Percentiles rank a stretch among this genome's conserved stretches.
These are phyloP conservation scores for Picea mariana DNA, from an alignment of 83 land plant species.

Conservation along the genomic window DNA sequence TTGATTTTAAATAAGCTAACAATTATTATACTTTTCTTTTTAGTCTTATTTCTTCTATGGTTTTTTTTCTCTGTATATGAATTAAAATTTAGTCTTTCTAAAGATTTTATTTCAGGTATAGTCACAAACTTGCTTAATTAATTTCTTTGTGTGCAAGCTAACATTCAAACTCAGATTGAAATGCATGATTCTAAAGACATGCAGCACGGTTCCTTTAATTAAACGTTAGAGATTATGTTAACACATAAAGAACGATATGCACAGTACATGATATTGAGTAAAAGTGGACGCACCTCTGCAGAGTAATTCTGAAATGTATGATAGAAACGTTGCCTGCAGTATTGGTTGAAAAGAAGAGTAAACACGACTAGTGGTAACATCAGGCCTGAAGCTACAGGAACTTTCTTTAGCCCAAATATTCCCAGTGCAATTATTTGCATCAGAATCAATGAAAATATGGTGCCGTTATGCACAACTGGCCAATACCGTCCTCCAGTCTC, in stretches of 20 bases:
- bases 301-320: constrained; percentile 47
- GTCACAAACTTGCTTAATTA: too few relatives aligned
- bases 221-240: not conserved
- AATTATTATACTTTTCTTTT: too few relatives aligned
- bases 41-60: too few relatives aligned
- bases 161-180: not conserved
- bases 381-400: constrained; percentile 66
- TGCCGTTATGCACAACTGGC: constrained; percentile 72
- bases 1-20: too few relatives aligned
- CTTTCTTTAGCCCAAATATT: constrained; percentile 66
- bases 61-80: too few relatives aligned
- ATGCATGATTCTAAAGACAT: not conserved
- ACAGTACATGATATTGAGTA: not conserved
- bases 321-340: constrained; percentile 62
- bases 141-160: not conserved
- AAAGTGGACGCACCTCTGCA: constrained; percentile 40
- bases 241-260: not conserved
- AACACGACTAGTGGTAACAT: constrained; percentile 50
- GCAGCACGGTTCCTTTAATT: not conserved
- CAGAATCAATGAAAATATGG: constrained; percentile 67
- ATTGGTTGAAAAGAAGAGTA: constrained; percentile 72
- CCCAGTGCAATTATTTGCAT: constrained; percentile 76
- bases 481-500: constrained; percentile 75
- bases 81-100: too few relatives aligned
- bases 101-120: too few relatives aligned